Evolutionary conservation across 2,329 filamentous ascomycete species (phyloP).

Genomic region (Curvularia hawaiiensis): DNA sequence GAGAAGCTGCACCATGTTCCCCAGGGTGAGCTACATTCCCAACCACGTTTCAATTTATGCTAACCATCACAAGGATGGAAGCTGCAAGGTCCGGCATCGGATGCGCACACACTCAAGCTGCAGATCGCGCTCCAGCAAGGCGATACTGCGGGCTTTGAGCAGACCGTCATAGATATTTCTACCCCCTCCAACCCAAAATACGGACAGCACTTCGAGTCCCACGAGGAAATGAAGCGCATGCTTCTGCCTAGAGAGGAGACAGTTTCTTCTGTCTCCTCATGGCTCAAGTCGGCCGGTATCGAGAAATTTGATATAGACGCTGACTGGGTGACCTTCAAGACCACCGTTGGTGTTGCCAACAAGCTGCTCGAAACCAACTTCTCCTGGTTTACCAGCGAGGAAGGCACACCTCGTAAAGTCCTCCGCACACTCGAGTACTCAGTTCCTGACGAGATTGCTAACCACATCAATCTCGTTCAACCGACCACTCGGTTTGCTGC

Average conservation of each 20-base stretch:
- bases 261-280: slow-evolving; percentile 46
- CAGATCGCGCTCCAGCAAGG: slow-evolving; percentile 41
- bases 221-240: slow-evolving; percentile 51
- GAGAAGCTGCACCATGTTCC: slow-evolving; percentile 33
- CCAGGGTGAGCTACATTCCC: slow-evolving; percentile 20
- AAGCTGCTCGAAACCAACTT: slow-evolving; percentile 57
- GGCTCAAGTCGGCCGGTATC: slow-evolving; percentile 53
- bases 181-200: slow-evolving; percentile 55
- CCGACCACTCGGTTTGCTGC: slow-evolving; percentile 58
- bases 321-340: slow-evolving; percentile 42
- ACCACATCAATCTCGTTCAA: slow-evolving; percentile 55
- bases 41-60: neutral
- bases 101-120: slow-evolving; percentile 31
- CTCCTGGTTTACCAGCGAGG: slow-evolving; percentile 48
- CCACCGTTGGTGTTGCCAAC: slow-evolving; percentile 48
- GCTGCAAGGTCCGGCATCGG: slow-evolving; percentile 22
- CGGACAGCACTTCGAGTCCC: slow-evolving; percentile 54
- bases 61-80: slow-evolving; percentile 29
- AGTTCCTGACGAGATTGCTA: slow-evolving; percentile 46
- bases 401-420: slow-evolving; percentile 49
- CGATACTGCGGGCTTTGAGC: slow-evolving; percentile 46
- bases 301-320: slow-evolving; percentile 47
- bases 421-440: slow-evolving; percentile 52
- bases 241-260: slow-evolving; percentile 50
- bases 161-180: slow-evolving; percentile 49